Percentiles rank a stretch among this genome's conserved stretches.
Evolutionary conservation across 2,329 filamentous ascomycete species (phyloP).

Genomic region (Fusarium nanum): DNA sequence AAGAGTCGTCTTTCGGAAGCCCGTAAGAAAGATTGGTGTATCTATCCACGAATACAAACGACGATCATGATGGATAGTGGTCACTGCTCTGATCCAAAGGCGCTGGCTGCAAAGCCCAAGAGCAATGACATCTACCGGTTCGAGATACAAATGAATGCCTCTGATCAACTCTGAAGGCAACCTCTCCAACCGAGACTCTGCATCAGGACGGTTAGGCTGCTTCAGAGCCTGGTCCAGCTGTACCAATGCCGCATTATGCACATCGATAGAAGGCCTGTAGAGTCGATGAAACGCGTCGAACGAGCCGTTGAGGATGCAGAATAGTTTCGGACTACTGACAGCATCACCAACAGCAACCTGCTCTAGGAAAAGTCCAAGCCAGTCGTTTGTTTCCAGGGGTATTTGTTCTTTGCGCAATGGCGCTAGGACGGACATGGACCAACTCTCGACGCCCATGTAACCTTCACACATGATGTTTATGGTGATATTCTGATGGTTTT

Average conservation of each 20-base stretch:
- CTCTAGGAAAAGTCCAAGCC: neutral
- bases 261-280: neutral
- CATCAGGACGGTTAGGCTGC: neutral
- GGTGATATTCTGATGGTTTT: no score
- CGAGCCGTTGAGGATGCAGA: neutral
- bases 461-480: neutral
- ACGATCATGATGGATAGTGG: neutral
- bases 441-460: neutral
- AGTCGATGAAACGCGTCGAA: neutral
- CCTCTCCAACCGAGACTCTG: neutral
- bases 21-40: neutral
- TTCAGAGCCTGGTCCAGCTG: neutral
- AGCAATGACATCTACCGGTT: neutral
- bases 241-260: neutral
- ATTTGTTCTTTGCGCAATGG: neutral
- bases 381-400: neutral
- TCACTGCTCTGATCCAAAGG: neutral
- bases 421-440: neutral
- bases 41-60: neutral
- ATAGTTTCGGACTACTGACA: neutral
- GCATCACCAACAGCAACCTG: neutral
- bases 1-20: neutral
- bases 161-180: neutral
- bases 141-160: neutral
- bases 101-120: neutral